phyloP scores from a whole-genome alignment of 371 early-diverging fungal genomes.

The Circinella minor region DNA sequence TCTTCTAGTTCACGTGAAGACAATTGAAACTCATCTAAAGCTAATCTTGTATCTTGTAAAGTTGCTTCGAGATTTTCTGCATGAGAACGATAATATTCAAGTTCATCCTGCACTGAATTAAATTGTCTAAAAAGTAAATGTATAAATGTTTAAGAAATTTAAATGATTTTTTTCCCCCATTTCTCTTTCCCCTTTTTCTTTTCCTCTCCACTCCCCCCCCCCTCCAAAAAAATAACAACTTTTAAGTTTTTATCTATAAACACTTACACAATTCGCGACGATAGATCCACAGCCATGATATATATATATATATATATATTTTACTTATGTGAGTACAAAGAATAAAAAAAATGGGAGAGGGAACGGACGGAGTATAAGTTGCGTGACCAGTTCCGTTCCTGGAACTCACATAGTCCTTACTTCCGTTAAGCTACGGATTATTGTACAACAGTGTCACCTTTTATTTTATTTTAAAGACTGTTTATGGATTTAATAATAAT shows the following conservation, averaged over 20 bases:
- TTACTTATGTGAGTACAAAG: slow-evolving; percentile 1
- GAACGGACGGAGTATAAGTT: not conserved
- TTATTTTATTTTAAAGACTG: too few species aligned
- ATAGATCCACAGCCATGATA: slow-evolving; percentile 7
- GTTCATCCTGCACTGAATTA: slow-evolving; percentile 56
- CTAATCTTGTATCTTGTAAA: slow-evolving; percentile 59
- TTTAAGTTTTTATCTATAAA: not conserved
- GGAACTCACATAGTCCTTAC: too few species aligned
- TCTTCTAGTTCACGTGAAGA: slow-evolving; percentile 69
- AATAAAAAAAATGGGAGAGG: not conserved
- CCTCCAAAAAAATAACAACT: too few species aligned
- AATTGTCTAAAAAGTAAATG: slow-evolving; percentile 42
- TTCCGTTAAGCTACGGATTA: too few species aligned
- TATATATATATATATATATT: not conserved
- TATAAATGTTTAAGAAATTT: not conserved
- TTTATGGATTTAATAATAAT: too few species aligned
- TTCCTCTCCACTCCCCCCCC: not conserved
- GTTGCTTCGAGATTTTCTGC: slow-evolving; percentile 54
- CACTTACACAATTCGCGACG: slow-evolving; percentile 24
- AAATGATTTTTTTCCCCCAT: too few species aligned
- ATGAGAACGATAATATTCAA: slow-evolving; percentile 60
- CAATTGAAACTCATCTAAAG: slow-evolving; percentile 66
- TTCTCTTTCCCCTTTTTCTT: too few species aligned
- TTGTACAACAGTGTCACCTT: too few species aligned
- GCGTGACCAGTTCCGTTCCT: too few species aligned